Evolutionary conservation across 192 early-diverging fungal species (phyloP).

Genomic region (Backusella tarrabulga): DNA sequence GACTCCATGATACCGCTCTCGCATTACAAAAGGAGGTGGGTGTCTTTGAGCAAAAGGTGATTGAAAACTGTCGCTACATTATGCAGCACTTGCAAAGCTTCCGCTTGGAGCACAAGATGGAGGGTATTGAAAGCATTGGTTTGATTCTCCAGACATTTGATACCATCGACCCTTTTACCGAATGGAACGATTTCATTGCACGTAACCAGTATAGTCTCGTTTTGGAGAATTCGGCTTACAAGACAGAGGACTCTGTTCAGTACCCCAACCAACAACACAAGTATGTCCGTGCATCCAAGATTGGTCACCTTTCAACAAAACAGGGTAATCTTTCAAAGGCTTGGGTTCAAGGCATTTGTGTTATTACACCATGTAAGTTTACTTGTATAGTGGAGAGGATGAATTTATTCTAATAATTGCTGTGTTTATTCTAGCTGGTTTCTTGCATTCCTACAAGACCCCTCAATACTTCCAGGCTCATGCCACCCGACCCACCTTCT

Average conservation of each 20-base stretch:
- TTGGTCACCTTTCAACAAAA: conserved; percentile 33
- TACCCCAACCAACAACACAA: conserved; percentile 38
- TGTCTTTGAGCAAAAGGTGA: conserved; percentile 28
- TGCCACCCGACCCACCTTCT: not conserved
- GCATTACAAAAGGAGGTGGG: conserved; percentile 26
- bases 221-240: conserved; percentile 31
- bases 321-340: conserved; percentile 32
- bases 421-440: conserved; percentile 12
- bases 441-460: conserved; percentile 22
- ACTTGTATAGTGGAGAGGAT: too few relatives aligned
- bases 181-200: conserved; percentile 43
- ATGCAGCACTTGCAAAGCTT: conserved; percentile 21
- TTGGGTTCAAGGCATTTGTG: conserved; percentile 46
- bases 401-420: not conserved
- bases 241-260: conserved; percentile 24
- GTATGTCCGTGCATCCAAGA: conserved; percentile 33
- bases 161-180: conserved; percentile 37
- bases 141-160: conserved; percentile 22
- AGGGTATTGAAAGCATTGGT: conserved; percentile 12
- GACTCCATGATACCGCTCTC: conserved; percentile 26
- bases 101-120: conserved; percentile 14
- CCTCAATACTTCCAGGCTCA: conserved; percentile 3
- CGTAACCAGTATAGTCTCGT: conserved; percentile 39
- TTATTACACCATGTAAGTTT: conserved; percentile 38
- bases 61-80: conserved; percentile 20